These are phyloP conservation scores for Colletotrichum lindemuthianum DNA, from an alignment of 2,329 filamentous ascomycete species.

Conservation along the genomic window DNA sequence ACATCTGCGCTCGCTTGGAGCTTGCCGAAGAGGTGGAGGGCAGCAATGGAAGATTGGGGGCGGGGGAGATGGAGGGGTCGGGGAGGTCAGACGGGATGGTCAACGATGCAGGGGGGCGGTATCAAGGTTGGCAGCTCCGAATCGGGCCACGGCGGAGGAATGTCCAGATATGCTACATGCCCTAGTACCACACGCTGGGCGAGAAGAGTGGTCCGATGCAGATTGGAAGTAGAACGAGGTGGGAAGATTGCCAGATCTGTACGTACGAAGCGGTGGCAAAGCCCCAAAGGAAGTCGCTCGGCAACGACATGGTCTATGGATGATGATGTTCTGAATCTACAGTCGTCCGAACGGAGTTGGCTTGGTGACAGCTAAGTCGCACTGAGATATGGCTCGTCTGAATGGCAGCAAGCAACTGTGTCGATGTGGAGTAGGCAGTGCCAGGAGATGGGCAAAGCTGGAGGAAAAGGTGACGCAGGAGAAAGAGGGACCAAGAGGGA, in stretches of 20 bases:
- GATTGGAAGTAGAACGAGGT: not conserved
- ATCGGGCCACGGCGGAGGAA: slow-evolving; percentile 26
- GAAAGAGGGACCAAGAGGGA: slow-evolving; percentile 14
- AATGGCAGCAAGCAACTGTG: slow-evolving; percentile 17
- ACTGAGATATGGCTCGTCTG: not conserved
- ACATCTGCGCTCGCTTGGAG: slow-evolving; percentile 15
- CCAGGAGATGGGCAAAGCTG: slow-evolving; percentile 2
- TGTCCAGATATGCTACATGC: slow-evolving; percentile 21
- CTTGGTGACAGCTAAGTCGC: not conserved
- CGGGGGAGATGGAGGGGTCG: slow-evolving; percentile 2
- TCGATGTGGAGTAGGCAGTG: not conserved
- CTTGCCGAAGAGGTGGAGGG: not conserved
- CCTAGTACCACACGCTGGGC: slow-evolving; percentile 7
- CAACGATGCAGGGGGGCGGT: slow-evolving; percentile 12
- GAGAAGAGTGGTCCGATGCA: slow-evolving; percentile 1
- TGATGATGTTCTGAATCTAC: not conserved
- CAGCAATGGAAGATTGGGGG: not conserved
- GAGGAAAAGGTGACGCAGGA: slow-evolving; percentile 8
- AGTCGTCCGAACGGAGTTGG: not conserved
- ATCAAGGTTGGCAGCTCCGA: slow-evolving; percentile 27
- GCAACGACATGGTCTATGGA: slow-evolving; percentile 63
- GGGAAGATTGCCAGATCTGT: not conserved
- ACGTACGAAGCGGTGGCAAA: slow-evolving; percentile 81
- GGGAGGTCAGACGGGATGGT: slow-evolving; percentile 27
- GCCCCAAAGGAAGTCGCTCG: slow-evolving; percentile 79